Base-by-base conservation (phyloP, 331 rosid species). In the Cydonia oblonga region DNA sequence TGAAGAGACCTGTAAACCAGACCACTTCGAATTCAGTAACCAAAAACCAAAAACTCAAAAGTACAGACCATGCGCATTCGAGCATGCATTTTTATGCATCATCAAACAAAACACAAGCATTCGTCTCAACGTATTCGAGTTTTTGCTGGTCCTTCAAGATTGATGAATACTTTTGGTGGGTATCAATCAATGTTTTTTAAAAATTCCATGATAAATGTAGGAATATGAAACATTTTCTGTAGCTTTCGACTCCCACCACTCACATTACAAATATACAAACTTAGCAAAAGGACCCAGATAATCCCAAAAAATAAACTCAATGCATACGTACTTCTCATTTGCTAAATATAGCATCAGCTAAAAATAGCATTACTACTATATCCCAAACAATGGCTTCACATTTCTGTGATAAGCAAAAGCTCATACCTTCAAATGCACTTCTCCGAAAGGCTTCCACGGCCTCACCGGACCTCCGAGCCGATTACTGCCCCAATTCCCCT, bases 371-470 rank as follows among this genome's bases (percentile, higher is more conserved):
- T 9, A 3, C 53, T 32, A 40, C n/a, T 32, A 71, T 15, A 28
- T 6, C 46, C 6, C 29, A 60, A 30, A 15, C 52, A 24, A 14
- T 23, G 60, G 67, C 23, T 12, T 60, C 32, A 54, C 2, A n/a
- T 26, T 40, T 69, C 51, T 2, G 69, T 29, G 64, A 20, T 40
- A 42, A 56, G 19, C 3, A 46, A 79, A 49, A 78, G 84, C 91
- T 25, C 60, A 78, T 83, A 95, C 98, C 98, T 91, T 91, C 88
- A 95, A 83, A 81, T 95, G 98, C 66, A 95, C 91, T 88, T 76
- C 97, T 72, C 98, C 98, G 63, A 91, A 88, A 59, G 98, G 98
- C 76, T 82, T 93, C 85, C 98, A 91, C 75, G 84, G 85, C 87
- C 77, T 81, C 46, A 69, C 56, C 52, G n/a, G 9, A 3, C 56